Conservation (phyloP, 305 asterid species). For the Striga hermonthica region DNA sequence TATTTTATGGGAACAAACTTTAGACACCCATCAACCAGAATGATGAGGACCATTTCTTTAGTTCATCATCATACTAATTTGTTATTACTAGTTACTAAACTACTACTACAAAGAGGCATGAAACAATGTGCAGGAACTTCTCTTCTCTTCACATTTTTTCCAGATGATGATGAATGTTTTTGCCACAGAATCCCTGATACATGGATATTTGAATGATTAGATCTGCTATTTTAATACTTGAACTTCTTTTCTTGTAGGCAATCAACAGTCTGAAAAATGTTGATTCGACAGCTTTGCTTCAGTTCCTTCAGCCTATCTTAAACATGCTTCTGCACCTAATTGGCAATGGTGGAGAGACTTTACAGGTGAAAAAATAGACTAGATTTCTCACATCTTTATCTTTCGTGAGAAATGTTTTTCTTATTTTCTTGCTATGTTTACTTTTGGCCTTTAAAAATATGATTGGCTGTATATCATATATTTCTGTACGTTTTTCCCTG, state of each 20-base stretch:
- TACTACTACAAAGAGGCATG: slow-evolving; percentile 16
- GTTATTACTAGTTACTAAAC: too few species aligned
- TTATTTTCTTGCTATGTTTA: slow-evolving; percentile 20
- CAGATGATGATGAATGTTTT: slow-evolving; percentile 19
- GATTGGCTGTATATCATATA: slow-evolving; percentile 23
- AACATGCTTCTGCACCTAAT: slow-evolving; percentile 99
- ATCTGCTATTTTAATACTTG: slow-evolving; percentile 27
- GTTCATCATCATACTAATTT: too few species aligned
- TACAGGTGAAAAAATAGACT: slow-evolving; percentile 58
- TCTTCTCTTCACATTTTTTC: slow-evolving; percentile 16
- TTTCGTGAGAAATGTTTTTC: slow-evolving; percentile 24
- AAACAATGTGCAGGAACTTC: slow-evolving; percentile 26
- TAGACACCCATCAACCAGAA: too few species aligned
- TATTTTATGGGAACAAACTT: too few species aligned
- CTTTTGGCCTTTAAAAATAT: slow-evolving; percentile 21
- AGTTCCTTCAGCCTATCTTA: slow-evolving; percentile 94
- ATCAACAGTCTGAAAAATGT: slow-evolving; percentile 98
- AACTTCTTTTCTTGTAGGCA: slow-evolving; percentile 60
- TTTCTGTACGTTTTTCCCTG: slow-evolving; percentile 32
- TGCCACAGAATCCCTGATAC: slow-evolving; percentile 5
- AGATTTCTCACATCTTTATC: slow-evolving; percentile 27
- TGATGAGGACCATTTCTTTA: too few species aligned
- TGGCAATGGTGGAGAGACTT: slow-evolving; percentile 98
- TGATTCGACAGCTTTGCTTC: slow-evolving; percentile 96
- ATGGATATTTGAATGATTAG: slow-evolving; percentile 20